These are phyloP conservation scores for Penicillium sp. DNA, from an alignment of 2,329 filamentous ascomycete species.

Conservation along the genomic window DNA sequence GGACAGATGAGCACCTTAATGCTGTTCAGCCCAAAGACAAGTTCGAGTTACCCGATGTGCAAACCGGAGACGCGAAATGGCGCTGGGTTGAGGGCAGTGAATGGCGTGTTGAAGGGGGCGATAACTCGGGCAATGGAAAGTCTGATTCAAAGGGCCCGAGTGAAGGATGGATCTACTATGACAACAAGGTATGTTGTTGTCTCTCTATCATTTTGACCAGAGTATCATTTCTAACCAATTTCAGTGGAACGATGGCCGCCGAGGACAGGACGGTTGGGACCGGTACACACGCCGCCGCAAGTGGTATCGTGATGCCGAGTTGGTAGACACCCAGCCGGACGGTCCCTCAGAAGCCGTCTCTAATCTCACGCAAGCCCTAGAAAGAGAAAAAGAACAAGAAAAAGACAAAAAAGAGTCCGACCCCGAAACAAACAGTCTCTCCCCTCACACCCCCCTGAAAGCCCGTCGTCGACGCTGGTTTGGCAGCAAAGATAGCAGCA, in stretches of 20 bases:
- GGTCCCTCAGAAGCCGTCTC: constrained; percentile 51
- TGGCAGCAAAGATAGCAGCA: constrained; percentile 25
- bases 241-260: constrained; percentile 86
- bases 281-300: constrained; percentile 91
- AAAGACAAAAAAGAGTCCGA: constrained; percentile 37
- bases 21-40: constrained; percentile 74
- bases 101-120: constrained; percentile 81
- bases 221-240: constrained; percentile 12
- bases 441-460: constrained; percentile 39
- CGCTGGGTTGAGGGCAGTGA: constrained; percentile 84
- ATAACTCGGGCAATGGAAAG: constrained; percentile 41
- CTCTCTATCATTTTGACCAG: not conserved
- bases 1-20: constrained; percentile 97
- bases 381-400: constrained; percentile 26
- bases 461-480: constrained; percentile 48
- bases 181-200: constrained; percentile 83
- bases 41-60: constrained; percentile 71
- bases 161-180: constrained; percentile 95
- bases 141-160: constrained; percentile 51
- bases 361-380: constrained; percentile 38
- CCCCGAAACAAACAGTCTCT: constrained; percentile 36
- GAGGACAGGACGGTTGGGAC: constrained; percentile 88
- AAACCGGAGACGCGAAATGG: constrained; percentile 69
- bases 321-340: constrained; percentile 72
- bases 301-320: constrained; percentile 95